These are phyloP conservation scores for Teunomyces lycoperdinae DNA, from an alignment of 805 yeast species.

Conservation along the genomic window DNA sequence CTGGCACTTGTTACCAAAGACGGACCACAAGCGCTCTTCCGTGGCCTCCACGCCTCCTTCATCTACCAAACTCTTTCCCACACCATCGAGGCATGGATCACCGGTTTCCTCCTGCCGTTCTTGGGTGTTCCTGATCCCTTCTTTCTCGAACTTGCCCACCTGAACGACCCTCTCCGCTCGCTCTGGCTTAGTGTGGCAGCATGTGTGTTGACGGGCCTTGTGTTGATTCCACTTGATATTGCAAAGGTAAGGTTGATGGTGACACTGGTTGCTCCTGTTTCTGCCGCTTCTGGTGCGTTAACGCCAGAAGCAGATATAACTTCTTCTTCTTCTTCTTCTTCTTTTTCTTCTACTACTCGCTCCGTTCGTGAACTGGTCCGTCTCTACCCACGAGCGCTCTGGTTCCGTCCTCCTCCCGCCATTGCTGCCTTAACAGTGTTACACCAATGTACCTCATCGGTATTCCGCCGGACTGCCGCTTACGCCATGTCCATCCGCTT, in stretches of 20 bases:
- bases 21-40: conserved; percentile 68
- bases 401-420: conserved; percentile 54
- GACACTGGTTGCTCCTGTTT: conserved; percentile 45
- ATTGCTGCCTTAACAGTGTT: conserved; percentile 49
- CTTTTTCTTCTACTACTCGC: conserved; percentile 36
- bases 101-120: conserved; percentile 81
- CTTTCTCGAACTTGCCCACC: conserved; percentile 76
- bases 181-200: conserved; percentile 67
- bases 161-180: conserved; percentile 72
- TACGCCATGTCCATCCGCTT: conserved; percentile 55
- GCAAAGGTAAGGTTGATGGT: conserved; percentile 76
- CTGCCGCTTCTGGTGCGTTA: neutral
- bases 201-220: conserved; percentile 64
- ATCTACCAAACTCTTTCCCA: conserved; percentile 69
- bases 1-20: conserved; percentile 63
- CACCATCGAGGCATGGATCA: conserved; percentile 87
- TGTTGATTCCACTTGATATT: conserved; percentile 77
- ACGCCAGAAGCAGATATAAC: neutral
- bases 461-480: conserved; percentile 67
- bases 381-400: conserved; percentile 52
- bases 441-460: conserved; percentile 56
- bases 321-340: neutral
- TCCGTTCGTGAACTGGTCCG: conserved; percentile 71
- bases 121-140: conserved; percentile 85
- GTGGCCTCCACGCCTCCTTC: conserved; percentile 78